Evolutionary conservation across 306 rosid genomes (phyloP), one percentile per base, ranked within the genome.

Genomic region (Trifolium subterraneum): DNA sequence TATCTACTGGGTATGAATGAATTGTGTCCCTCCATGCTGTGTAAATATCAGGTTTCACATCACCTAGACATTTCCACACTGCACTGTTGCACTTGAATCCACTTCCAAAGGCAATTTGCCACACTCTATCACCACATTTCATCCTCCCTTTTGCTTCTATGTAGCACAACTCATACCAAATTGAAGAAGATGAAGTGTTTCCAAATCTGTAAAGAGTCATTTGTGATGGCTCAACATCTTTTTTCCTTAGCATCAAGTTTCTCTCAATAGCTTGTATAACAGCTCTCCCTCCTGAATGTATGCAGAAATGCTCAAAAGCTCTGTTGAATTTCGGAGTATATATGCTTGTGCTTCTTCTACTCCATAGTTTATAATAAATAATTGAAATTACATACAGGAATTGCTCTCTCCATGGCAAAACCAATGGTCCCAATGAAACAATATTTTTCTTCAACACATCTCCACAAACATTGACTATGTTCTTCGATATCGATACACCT

Each of bases 21-120:
- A 86, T 83, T 27, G 82, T 70, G 48, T 87, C 89, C 29, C 81
- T 86, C 92, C 90, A 87, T 29, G 85, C 85, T 67, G 75, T 85
- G 13, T n/a, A 31, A 29, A 1, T 69, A 62, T 74, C 87, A 61
- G 82, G 61, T 48, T 61, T 83, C 58, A 79, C 77, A 0, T 81
- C 75, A 3, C 71, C 2, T 6, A 86, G 15, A 25, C 89, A 87
- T 36, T 80, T 71, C 90, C 90, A 86, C 64, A 79, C 88, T 3
- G 85, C 90, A 19, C 88, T 87, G 20, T 82, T 85, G 77, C 95
- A 87, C 87, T 87, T 87, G 81, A 85, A 88, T 55, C 89, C 89
- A 61, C 89, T 82, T 62, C 91, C 91, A 64, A 87, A 74, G 8
- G 84, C 87, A 63, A 90, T 81, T 75, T 90, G 96, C 92, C 92